Evolutionary conservation across 1,139 yeast genomes (phyloP).

Genomic region (Debaryomyces subglobosus): DNA sequence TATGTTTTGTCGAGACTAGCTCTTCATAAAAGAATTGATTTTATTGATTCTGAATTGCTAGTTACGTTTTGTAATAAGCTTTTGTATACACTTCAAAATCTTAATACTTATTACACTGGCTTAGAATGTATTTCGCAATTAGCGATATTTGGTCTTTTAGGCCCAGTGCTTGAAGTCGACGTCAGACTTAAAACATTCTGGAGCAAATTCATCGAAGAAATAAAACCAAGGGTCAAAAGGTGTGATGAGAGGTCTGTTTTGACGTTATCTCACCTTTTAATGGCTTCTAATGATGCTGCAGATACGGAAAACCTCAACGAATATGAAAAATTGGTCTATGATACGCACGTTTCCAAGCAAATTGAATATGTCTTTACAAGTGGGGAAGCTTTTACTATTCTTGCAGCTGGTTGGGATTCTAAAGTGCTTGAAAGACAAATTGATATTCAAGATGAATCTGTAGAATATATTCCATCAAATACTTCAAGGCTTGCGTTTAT

Average conservation of each 20-base stretch:
- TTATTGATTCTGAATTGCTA: constrained; percentile 20
- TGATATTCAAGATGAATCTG: constrained; percentile 48
- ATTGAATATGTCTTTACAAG: constrained; percentile 73
- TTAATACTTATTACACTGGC: constrained; percentile 30
- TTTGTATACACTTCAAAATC: constrained; percentile 21
- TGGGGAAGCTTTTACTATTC: constrained; percentile 81
- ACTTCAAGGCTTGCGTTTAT: constrained; percentile 36
- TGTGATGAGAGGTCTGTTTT: constrained; percentile 63
- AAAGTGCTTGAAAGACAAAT: constrained; percentile 51
- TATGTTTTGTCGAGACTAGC: constrained; percentile 56
- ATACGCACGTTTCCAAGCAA: constrained; percentile 67
- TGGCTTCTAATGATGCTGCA: constrained; percentile 34
- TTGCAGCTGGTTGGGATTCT: constrained; percentile 80
- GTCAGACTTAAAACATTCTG: constrained; percentile 18
- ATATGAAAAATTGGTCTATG: constrained; percentile 53
- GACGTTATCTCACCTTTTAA: constrained; percentile 57
- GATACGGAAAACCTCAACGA: constrained; percentile 25
- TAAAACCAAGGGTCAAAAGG: constrained; percentile 52
- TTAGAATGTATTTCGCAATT: constrained; percentile 58
- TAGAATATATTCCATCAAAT: constrained; percentile 21
- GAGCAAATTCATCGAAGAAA: constrained; percentile 27
- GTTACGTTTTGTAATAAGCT: constrained; percentile 20
- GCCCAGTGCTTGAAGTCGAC: constrained; percentile 25
- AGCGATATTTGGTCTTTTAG: constrained; percentile 61
- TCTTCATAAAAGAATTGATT: constrained; percentile 36